Conservation (phyloP, 805 yeast genomes). For the Lachancea waltii region DNA sequence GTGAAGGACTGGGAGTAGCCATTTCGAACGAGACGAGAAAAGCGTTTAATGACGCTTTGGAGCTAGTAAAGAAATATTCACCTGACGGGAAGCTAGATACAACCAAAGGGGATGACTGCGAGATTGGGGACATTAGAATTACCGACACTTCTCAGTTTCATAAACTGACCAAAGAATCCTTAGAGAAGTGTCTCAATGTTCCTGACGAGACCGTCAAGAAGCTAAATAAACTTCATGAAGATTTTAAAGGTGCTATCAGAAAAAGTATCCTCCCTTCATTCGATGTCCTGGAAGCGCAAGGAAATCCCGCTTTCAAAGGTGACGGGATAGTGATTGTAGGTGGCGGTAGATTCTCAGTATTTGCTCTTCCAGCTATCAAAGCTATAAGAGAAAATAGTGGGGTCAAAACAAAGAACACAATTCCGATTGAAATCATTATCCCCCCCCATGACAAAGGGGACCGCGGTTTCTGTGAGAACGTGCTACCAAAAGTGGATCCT, state of each 20-base stretch:
- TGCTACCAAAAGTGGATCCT: slow-evolving; percentile 49
- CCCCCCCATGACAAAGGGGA: slow-evolving; percentile 58
- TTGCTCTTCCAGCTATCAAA: slow-evolving; percentile 58
- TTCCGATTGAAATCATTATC: slow-evolving; percentile 73
- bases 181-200: slow-evolving; percentile 23
- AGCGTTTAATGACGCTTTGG: slow-evolving; percentile 23
- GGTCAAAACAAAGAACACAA: slow-evolving; percentile 36
- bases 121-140: slow-evolving; percentile 19
- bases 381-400: slow-evolving; percentile 44
- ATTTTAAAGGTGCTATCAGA: slow-evolving; percentile 15
- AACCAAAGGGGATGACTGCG: slow-evolving; percentile 15
- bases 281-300: slow-evolving; percentile 2
- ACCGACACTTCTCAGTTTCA: slow-evolving; percentile 19
- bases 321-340: slow-evolving; percentile 55
- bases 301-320: slow-evolving; percentile 35
- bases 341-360: slow-evolving; percentile 73
- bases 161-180: slow-evolving; percentile 16
- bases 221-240: slow-evolving; percentile 18
- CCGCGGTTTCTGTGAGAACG: slow-evolving; percentile 49
- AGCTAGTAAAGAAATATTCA: slow-evolving; percentile 18
- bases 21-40: neutral
- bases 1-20: neutral
- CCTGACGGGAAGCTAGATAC: slow-evolving; percentile 22
- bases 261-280: slow-evolving; percentile 16
- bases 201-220: slow-evolving; percentile 13